Evolutionary conservation across 1,284 basidiomycete species (phyloP).

Genomic region (Tremellales sp.): DNA sequence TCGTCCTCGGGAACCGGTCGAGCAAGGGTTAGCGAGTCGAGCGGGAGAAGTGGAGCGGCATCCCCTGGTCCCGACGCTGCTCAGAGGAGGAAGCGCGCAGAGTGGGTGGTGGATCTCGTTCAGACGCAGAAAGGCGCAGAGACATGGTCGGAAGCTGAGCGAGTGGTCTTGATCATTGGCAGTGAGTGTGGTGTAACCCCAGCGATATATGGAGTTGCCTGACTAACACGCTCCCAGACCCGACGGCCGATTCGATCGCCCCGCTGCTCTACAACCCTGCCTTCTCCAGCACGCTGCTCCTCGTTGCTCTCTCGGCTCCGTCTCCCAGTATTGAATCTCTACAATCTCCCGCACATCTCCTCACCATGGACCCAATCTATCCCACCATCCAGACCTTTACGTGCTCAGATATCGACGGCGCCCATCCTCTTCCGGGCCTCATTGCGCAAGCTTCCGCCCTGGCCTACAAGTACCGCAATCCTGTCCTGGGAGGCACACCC

Average conservation of each 20-base stretch:
- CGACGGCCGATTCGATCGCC: constrained; percentile 23
- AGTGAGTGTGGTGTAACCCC: constrained; percentile 19
- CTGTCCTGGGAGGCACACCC: neutral
- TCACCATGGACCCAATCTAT: constrained; percentile 24
- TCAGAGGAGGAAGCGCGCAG: constrained; percentile 11
- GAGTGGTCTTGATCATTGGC: constrained; percentile 35
- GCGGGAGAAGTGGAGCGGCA: neutral
- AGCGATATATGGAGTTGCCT: constrained; percentile 1
- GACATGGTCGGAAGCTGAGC: constrained; percentile 21
- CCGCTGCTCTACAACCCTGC: constrained; percentile 34
- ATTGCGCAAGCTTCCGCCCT: constrained; percentile 24
- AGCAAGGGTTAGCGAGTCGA: neutral
- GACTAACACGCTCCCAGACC: constrained; percentile 14
- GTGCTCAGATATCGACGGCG: neutral
- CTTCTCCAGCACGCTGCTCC: constrained; percentile 32
- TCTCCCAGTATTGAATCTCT: constrained; percentile 32
- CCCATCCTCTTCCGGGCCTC: constrained; percentile 23
- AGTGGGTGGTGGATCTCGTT: constrained; percentile 31
- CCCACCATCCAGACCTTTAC: constrained; percentile 34
- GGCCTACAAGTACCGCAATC: constrained; percentile 21
- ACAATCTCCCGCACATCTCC: constrained; percentile 31
- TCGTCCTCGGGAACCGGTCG: constrained; percentile 12
- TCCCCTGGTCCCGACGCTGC: no score
- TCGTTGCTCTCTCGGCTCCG: constrained; percentile 28
- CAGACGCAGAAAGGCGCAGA: constrained; percentile 24